phyloP scores from a whole-genome alignment of 345 rosid species.

The Euphorbia pulcherrima region DNA sequence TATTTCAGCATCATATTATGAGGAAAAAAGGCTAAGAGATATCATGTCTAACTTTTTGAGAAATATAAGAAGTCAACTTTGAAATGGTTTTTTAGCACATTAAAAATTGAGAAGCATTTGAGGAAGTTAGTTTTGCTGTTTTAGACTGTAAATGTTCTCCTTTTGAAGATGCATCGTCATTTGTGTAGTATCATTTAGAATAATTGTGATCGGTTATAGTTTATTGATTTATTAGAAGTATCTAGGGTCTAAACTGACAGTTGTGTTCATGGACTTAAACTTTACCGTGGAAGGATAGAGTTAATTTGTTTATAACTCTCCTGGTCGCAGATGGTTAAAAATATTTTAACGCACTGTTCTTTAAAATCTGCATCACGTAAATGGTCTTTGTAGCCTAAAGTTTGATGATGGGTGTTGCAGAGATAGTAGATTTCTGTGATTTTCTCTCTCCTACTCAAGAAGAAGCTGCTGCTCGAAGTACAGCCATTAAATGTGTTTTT shows the following conservation, averaged over 20 bases:
- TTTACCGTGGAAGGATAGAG: too few relatives aligned
- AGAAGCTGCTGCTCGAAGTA: slow-evolving; percentile 56
- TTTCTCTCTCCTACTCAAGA: slow-evolving; percentile 76
- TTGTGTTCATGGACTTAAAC: neutral
- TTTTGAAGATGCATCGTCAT: neutral
- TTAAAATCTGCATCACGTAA: neutral
- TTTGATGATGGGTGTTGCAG: slow-evolving; percentile 36
- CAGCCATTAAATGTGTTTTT: slow-evolving; percentile 55
- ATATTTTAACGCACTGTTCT: too few relatives aligned
- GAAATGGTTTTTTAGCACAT: neutral
- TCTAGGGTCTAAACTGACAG: neutral
- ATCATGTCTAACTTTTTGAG: neutral
- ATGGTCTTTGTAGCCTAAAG: neutral
- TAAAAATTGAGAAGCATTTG: neutral
- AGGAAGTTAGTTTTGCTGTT: neutral
- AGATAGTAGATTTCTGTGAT: slow-evolving; percentile 79
- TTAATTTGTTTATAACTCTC: neutral
- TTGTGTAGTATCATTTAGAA: neutral
- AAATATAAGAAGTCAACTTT: neutral
- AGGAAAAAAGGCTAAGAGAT: neutral
- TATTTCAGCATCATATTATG: neutral
- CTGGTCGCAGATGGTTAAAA: too few relatives aligned
- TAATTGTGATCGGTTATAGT: neutral
- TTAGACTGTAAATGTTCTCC: neutral
- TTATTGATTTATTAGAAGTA: neutral